A percentile compares a stretch with the other conserved stretches of the same genome.
These are phyloP conservation scores for Misopates orontium DNA, from an alignment of 257 asterid genomes.

Conservation along the genomic window DNA sequence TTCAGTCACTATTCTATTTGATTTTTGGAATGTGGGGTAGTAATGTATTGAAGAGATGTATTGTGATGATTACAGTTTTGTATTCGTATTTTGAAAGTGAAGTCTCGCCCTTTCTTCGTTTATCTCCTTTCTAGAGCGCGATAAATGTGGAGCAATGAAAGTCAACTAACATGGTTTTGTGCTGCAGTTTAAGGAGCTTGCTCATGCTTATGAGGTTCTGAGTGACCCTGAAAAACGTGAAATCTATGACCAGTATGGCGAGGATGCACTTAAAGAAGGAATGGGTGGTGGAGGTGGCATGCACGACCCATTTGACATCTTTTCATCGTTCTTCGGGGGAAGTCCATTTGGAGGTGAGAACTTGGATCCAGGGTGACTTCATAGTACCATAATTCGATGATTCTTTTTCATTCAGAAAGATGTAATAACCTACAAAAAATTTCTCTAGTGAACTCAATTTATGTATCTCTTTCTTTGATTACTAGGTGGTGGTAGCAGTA, in stretches of 20 bases:
- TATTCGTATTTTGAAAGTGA: too few species aligned
- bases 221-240: constrained; percentile 59
- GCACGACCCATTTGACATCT: constrained; percentile 59
- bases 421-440: too few species aligned
- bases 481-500: constrained; percentile 55
- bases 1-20: too few species aligned
- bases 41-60: too few species aligned
- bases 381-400: background rate
- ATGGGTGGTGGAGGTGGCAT: constrained; percentile 55
- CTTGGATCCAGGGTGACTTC: too few species aligned
- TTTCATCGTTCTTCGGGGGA: constrained; percentile 56
- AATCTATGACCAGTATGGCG: constrained; percentile 60
- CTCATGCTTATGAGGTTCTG: constrained; percentile 57
- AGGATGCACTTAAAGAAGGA: constrained; percentile 65
- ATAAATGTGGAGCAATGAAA: too few species aligned
- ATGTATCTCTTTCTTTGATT: background rate
- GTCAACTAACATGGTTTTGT: background rate
- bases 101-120: too few species aligned
- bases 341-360: constrained; percentile 45
- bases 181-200: constrained; percentile 60
- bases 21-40: too few species aligned
- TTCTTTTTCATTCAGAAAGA: too few species aligned
- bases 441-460: background rate
- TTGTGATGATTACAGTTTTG: too few species aligned
- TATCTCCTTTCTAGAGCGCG: too few species aligned